Evolutionary conservation across 2,329 filamentous ascomycete species (phyloP).

Genomic region (Ascochyta rabiei): DNA sequence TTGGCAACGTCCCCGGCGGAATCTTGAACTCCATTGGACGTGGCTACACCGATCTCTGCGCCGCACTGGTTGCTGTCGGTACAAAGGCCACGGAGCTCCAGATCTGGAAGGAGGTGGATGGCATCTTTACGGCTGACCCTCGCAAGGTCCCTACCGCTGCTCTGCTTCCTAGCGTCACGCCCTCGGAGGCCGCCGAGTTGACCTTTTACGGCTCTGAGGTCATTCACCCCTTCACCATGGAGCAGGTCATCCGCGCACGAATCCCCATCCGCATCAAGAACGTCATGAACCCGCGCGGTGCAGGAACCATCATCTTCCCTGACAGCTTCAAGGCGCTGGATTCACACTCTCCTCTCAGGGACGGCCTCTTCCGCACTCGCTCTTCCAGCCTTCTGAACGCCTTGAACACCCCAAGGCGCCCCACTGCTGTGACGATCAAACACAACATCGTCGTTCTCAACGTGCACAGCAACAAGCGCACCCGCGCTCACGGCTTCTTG

Average conservation of each 20-base stretch:
- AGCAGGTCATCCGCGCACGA: conserved; percentile 78
- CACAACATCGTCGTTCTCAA: conserved; percentile 96
- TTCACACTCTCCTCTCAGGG: conserved; percentile 61
- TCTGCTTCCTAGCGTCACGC: conserved; percentile 86
- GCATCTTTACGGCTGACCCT: conserved; percentile 86
- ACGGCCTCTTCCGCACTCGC: conserved; percentile 60
- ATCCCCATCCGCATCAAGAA: conserved; percentile 92
- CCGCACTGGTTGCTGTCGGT: conserved; percentile 87
- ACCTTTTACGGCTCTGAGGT: conserved; percentile 81
- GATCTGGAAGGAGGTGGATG: conserved; percentile 99
- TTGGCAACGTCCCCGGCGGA: conserved; percentile 89
- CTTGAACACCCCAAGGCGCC: conserved; percentile 56
- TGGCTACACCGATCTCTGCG: conserved; percentile 96
- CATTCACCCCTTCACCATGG: conserved; percentile 98
- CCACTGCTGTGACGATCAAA: conserved; percentile 87
- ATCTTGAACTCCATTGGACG: conserved; percentile 90
- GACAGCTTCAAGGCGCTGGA: conserved; percentile 65
- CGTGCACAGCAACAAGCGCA: conserved; percentile 96
- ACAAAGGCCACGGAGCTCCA: conserved; percentile 87
- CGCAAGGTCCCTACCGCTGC: conserved; percentile 91
- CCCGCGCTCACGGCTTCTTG: conserved; percentile 94
- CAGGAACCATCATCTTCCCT: conserved; percentile 82
- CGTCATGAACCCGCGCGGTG: conserved; percentile 81
- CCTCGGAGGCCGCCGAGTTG: conserved; percentile 91
- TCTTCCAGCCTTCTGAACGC: conserved; percentile 52